Base-by-base conservation (phyloP, 2,329 filamentous ascomycete species). In the Aureobasidium sp. region DNA sequence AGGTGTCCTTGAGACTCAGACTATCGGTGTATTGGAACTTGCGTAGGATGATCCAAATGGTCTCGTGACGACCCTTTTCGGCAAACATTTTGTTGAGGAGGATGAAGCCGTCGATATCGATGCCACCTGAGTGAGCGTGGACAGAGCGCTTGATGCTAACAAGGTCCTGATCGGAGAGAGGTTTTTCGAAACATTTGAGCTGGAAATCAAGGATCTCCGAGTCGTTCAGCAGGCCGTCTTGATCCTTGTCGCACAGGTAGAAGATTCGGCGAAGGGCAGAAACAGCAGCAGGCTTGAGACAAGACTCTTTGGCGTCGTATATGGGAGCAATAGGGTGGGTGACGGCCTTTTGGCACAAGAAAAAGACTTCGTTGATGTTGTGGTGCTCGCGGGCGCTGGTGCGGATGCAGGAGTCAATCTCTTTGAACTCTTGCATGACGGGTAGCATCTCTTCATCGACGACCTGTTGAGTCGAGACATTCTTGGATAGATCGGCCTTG, bases 11-110 rank as follows among this genome's bases (percentile, higher is more conserved):
- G 42, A 99, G 78, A 65, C 90, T 96, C 51, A 99, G 78, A 72
- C 91, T 97, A 77, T 97, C 94, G 0, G 93, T 97, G 71, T 99
- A 97, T 70, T 96, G 90, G 69, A 96, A 96, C 67, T 94, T 92
- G 62, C 94, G 85, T 65, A 99, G 77, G 64, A 99, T 97, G 64
- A 96, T 91, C 94, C 94, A 99, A 47, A 97, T 94, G 0, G 94
- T 99, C 76, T 99, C 94, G 72, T 99, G 94, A 13, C 94, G 88
- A 13, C 94, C 94, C 73, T 97, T 97, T 73, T 97, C 93, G 0
- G 92, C 94, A 72, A 97, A 99, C 63, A 97, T 85, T 76, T 92
- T 96, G 77, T 97, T 97, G 42, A 99, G 79, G 67, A 93, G 85
- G 53, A 99, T 77, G 70, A 99, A 99, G 0, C 91, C 92, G 41